phyloP scores from a whole-genome alignment of 2,329 filamentous ascomycete species.

The Boeremia exigua region DNA sequence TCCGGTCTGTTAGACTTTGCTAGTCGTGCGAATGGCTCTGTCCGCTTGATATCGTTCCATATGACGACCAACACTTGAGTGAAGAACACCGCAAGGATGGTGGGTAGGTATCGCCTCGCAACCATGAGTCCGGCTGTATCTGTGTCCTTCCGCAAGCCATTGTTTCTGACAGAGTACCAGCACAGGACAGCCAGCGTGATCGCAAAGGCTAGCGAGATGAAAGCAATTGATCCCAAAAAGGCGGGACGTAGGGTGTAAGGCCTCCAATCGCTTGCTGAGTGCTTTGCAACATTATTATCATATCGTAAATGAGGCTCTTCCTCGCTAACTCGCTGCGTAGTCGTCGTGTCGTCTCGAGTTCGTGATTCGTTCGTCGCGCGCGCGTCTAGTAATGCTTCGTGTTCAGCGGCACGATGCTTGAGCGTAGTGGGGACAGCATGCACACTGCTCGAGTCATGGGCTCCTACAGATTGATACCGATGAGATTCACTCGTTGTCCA shows the following conservation, averaged over 20 bases:
- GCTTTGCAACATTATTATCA: neutral
- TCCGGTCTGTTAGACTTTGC: neutral
- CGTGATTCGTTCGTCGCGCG: neutral
- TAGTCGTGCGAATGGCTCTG: constrained; percentile 21
- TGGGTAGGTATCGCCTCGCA: constrained; percentile 17
- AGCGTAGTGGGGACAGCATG: neutral
- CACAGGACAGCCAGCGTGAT: neutral
- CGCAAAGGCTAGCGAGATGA: neutral
- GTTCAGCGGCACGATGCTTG: neutral
- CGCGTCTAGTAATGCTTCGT: neutral
- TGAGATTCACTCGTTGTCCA: neutral
- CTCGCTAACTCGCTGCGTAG: neutral
- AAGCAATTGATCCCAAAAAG: neutral
- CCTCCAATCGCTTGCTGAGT: neutral
- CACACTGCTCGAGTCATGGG: neutral
- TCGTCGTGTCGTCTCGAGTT: neutral
- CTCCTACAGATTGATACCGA: neutral
- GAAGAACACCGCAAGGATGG: constrained; percentile 20
- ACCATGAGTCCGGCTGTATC: neutral
- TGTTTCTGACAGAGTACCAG: neutral
- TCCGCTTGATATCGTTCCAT: constrained; percentile 20
- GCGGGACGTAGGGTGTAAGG: neutral
- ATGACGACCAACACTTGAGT: constrained; percentile 14
- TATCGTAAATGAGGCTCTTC: neutral
- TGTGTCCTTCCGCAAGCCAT: neutral